These are phyloP conservation scores for Glonium stellatum DNA, from an alignment of 495 filamentous ascomycete genomes.

Conservation along the genomic window DNA sequence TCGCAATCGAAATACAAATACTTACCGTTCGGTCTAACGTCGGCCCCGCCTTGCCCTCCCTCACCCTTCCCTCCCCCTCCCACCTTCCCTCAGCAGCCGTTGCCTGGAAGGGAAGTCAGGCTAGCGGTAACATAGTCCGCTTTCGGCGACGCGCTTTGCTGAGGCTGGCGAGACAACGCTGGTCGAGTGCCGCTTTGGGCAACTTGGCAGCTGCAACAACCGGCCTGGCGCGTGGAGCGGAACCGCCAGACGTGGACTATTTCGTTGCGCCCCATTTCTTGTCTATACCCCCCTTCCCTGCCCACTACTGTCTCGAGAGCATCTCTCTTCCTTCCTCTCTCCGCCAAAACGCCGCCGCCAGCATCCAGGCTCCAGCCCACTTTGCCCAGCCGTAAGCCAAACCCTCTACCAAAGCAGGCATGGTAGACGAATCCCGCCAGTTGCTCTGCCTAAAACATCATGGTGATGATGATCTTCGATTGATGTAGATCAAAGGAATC, in stretches of 20 bases:
- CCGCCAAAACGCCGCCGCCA: no score
- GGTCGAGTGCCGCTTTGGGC: background rate
- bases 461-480: background rate
- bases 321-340: background rate
- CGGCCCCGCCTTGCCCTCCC: background rate
- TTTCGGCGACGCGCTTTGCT: background rate
- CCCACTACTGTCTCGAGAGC: no score
- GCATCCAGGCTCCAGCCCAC: no score
- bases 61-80: no score
- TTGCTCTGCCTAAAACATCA: no score
- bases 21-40: background rate
- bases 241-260: conserved; percentile 1
- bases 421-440: background rate
- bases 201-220: background rate
- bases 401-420: background rate
- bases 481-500: background rate
- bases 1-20: background rate
- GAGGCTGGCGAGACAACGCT: background rate
- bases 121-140: background rate
- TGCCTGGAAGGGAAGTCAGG: background rate
- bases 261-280: background rate
- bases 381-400: background rate
- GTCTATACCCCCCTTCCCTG: no score
- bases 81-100: background rate
- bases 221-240: background rate